Evolutionary conservation across 1,284 basidiomycete genomes (phyloP), one percentile per base, ranked within the genome.

Genomic region (Clitocybe nebularis): DNA sequence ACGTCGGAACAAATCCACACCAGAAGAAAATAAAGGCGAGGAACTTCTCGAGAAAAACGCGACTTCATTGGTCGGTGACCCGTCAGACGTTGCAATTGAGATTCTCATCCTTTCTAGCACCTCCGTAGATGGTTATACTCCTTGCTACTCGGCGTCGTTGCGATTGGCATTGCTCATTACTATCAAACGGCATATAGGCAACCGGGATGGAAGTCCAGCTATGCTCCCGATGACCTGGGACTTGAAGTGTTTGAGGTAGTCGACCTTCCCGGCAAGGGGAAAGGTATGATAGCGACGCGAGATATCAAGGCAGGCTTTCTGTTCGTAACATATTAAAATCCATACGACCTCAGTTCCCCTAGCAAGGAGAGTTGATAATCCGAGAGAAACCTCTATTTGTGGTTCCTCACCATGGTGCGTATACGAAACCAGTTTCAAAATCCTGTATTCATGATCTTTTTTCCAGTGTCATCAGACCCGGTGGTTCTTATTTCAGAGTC

Each of bases 361-460:
- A 80, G 77, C 77, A 71, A 70, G 78, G 77, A 37, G 79, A 82
- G 50, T 57, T 74, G 0, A 52, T 82, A 7, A 63, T 80, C 7
- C 68, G 63, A 28, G 79, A 83, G 54, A 60, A 60, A 38, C 78
- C 80, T 4, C 55, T 80, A 2, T 73, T 84, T 49, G 49, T 68
- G 5, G 69, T 81, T 4, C 76, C 79, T 2, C 57, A 50, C 36
- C 55, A 66, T 46, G 67, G 79, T 79, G 44, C 35, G 71, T 58
- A 34, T 39, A 29, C 23, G 24, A 32, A 7, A 40, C 5, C 24
- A 8, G 29, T 32, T 32, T 32, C 3, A 16, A 16, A 24, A 29
- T 32, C 6, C 29, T 32, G n/a, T 36, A 11, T 19, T 42, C 14
- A 40, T 21, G 17, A 21, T 14, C 30, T 25, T 20, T 33, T 29